These are phyloP conservation scores for Debaryomycetaceae sp. DNA, from an alignment of 1,139 yeast genomes.

Conservation along the genomic window DNA sequence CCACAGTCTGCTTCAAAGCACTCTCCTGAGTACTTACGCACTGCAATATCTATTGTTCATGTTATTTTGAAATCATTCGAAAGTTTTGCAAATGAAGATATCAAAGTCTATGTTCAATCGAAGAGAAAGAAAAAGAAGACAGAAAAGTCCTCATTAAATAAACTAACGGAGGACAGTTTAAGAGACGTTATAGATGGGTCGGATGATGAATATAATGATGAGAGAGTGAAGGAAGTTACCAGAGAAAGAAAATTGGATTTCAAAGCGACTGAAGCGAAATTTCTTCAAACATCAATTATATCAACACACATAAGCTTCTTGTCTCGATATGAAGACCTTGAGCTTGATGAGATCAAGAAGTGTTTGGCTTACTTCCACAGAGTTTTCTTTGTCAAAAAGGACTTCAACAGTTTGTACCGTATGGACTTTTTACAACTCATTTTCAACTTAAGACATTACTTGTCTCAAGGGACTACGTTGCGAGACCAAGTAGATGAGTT, in stretches of 20 bases:
- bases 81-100: conserved; percentile 59
- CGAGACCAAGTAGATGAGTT: conserved; percentile 65
- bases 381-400: conserved; percentile 58
- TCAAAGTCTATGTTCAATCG: conserved; percentile 52
- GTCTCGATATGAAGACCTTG: conserved; percentile 58
- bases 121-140: conserved; percentile 33
- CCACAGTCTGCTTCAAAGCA: conserved; percentile 68
- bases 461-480: conserved; percentile 35
- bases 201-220: conserved; percentile 46
- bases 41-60: conserved; percentile 65
- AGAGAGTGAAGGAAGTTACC: conserved; percentile 34
- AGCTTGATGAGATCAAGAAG: conserved; percentile 57
- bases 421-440: conserved; percentile 63
- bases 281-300: conserved; percentile 42
- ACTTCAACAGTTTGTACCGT: conserved; percentile 61
- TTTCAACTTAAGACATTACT: conserved; percentile 26
- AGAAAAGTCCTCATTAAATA: conserved; percentile 24
- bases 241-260: conserved; percentile 54
- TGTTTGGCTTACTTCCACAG: conserved; percentile 72
- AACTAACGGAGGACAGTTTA: conserved; percentile 23
- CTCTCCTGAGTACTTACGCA: conserved; percentile 60
- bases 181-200: conserved; percentile 40
- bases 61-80: conserved; percentile 68
- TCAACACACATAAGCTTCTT: conserved; percentile 53
- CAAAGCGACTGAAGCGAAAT: conserved; percentile 33